Percentiles rank a stretch among this genome's conserved stretches.
phyloP scores from a whole-genome alignment of 306 rosid species.

The Citrullus amarus region DNA sequence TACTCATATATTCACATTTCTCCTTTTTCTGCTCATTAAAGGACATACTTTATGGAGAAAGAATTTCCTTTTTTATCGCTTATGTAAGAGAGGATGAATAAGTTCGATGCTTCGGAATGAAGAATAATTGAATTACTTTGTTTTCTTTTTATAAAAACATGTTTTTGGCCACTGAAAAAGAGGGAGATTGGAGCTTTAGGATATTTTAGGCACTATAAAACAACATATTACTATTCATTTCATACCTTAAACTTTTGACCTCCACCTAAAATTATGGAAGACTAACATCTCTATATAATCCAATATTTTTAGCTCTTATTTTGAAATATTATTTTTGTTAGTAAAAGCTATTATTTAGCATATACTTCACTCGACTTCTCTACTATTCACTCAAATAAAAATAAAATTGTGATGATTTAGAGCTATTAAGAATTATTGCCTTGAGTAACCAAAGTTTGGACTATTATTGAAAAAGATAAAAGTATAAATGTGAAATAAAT shows the following conservation, averaged over 20 bases:
- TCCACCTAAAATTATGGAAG: not conserved
- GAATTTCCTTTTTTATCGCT: not conserved
- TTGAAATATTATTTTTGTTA: not conserved
- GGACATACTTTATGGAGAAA: not conserved
- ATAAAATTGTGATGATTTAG: not conserved
- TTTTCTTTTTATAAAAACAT: not conserved
- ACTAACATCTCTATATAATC: too few species aligned
- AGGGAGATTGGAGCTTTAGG: not conserved
- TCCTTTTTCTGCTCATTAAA: not conserved
- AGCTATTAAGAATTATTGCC: not conserved
- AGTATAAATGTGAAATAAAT: not conserved
- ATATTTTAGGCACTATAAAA: not conserved
- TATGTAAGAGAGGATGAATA: not conserved
- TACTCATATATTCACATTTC: not conserved
- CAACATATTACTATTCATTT: not conserved
- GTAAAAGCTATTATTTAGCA: not conserved
- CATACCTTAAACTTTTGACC: not conserved
- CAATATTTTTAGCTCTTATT: too few species aligned
- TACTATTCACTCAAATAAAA: not conserved
- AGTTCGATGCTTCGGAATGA: not conserved
- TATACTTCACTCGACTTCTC: not conserved
- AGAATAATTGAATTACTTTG: not conserved
- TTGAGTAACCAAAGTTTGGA: not conserved
- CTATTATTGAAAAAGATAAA: not conserved
- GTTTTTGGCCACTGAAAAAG: not conserved